Conservation (phyloP, 305 asterid genomes). For the Solanum hybrid region DNA sequence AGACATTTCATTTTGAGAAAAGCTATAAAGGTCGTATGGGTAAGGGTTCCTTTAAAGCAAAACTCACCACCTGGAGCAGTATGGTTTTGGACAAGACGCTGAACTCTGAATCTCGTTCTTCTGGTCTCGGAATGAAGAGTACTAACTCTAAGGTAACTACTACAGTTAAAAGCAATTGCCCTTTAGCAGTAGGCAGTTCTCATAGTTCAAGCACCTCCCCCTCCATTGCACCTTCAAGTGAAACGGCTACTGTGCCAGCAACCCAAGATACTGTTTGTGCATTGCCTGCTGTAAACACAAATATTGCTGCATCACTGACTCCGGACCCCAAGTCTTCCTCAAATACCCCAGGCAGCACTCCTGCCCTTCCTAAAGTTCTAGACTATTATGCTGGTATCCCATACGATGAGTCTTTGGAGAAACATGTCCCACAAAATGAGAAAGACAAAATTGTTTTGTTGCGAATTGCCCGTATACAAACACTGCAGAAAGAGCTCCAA, state of each 20-base stretch:
- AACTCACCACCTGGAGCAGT: conserved; percentile 56
- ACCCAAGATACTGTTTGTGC: conserved; percentile 30
- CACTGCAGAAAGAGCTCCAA: conserved; percentile 40
- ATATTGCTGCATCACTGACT: conserved; percentile 13
- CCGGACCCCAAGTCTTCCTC: conserved; percentile 13
- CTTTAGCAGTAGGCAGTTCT: conserved; percentile 18
- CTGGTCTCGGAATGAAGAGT: conserved; percentile 33
- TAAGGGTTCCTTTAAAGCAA: conserved; percentile 65
- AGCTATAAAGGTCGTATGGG: conserved; percentile 49
- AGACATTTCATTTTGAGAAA: conserved; percentile 54
- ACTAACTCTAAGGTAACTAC: conserved; percentile 25
- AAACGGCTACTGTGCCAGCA: not conserved
- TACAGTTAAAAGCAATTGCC: conserved; percentile 13
- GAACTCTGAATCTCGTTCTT: conserved; percentile 36
- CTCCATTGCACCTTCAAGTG: conserved; percentile 7
- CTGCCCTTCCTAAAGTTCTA: conserved; percentile 17
- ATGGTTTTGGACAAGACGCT: conserved; percentile 57
- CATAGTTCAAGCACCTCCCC: conserved; percentile 16
- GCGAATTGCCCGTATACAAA: conserved; percentile 33
- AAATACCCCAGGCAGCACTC: conserved; percentile 10
- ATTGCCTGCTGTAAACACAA: conserved; percentile 24
- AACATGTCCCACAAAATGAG: conserved; percentile 38
- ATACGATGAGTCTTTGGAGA: conserved; percentile 38
- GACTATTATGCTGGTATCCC: conserved; percentile 43
- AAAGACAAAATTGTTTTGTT: conserved; percentile 38